Base-by-base conservation (phyloP, 2,329 filamentous ascomycete species). In the Penicillium sp. region DNA sequence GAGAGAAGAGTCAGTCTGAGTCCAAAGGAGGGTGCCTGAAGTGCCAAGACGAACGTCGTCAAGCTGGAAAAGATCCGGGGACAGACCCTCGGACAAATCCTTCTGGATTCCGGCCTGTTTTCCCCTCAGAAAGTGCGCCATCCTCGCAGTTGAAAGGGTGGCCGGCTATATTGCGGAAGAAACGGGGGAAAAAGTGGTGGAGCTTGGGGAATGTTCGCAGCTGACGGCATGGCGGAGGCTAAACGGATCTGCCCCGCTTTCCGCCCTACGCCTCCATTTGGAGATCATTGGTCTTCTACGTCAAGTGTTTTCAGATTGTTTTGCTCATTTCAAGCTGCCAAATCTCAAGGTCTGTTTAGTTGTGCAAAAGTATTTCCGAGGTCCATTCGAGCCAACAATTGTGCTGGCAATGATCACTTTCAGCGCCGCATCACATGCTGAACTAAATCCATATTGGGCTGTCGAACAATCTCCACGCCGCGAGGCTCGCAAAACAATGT, bases 21-120 rank as follows among this genome's bases (percentile, higher is more conserved):
- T 29, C 50, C 24, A 42, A 48, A 55, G 58, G 60, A 60, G 58
- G 64, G 54, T 63, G 67, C 60, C 61, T 60, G 54, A 58, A 57
- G 58, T 59, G 63, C 58, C 58, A 56, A 63, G 57, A 69, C 74
- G 51, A 76, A 84, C 88, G 73, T 96, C 90, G 69, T 96, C 91
- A 23, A 93, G 84, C 53, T 83, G 79, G 70, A 97, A 96, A 13
- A 89, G 76, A 56, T 90, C 88, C 34, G 90, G 83, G 16, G 84
- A 80, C 58, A 97, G 85, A 61, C 87, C 88, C 16, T 86, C 85
- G 47, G 92, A 96, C 61, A 99, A 82, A 76, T 97, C 94, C 74
- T 87, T 89, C 70, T 91, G 88, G 64, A 99, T 88, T 66, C 94
- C 94, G 52, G 90, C 85, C 80, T 97, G 94, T 80, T 95, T 96